Base-by-base conservation (phyloP, 306 rosid genomes). In the Echinosophora koreensis region DNA sequence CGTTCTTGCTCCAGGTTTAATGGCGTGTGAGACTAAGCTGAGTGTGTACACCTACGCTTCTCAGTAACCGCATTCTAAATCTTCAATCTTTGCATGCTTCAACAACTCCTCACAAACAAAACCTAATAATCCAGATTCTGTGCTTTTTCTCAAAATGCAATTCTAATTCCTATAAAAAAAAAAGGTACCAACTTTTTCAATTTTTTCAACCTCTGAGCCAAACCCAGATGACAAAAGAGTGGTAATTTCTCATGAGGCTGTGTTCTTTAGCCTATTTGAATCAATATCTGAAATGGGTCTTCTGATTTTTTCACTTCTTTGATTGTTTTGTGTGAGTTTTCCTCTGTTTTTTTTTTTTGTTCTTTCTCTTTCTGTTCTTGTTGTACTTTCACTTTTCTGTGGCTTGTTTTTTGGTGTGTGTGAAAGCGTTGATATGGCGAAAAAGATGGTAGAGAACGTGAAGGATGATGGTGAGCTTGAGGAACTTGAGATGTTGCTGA, bases 1-100 rank as follows among this genome's bases (percentile, higher is more conserved):
- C 41, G 66, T 75, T 82, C 67, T 72, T 82, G 68, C 78, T 76
- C 81, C 80, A 86, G 82, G 86, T 82, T 76, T 79, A 86, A 79
- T 82, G 89, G 89, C 66, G 83, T 82, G 80, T 54, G 81, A 67
- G 82, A 64, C 61, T 82, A 75, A 58, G 61, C 71, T 50, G 32
- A 32, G 78, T 64, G 84, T 74, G 84, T 74, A 66, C 50, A 65
- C 57, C 80, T 82, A 82, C 82, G 77, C 57, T 71, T 22, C 37
- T 66, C 35, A 22, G 77, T 75, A 75, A 86, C 77, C 86, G 84
- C 83, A 75, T 82, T 82, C 75, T 65, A 72, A 64, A 57, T 54
- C 82, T 54, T 71, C 80, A 82, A 86, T 79, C 89, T 86, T 86
- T 86, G 89, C 89, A 86, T 86, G 89, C 83, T 78, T 86, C 80